A percentile compares a stretch with the other conserved stretches of the same genome.
phyloP scores from a whole-genome alignment of 2,329 filamentous ascomycete genomes.

The Rhynchosporium graminicola region DNA sequence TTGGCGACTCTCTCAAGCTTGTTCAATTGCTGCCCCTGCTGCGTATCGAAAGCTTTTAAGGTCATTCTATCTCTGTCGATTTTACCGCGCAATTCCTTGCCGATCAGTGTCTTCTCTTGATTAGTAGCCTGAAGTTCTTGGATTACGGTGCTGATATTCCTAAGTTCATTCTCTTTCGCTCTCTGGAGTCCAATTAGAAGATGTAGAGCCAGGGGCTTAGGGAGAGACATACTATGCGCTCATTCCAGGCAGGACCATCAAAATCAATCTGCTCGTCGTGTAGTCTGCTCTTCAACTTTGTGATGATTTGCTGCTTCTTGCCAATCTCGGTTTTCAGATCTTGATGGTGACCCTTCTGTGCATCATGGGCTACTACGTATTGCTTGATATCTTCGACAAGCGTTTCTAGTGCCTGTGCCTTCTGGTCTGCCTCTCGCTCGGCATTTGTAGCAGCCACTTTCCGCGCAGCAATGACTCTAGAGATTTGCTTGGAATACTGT shows the following conservation, averaged over 20 bases:
- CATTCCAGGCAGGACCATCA: slow-evolving; percentile 69
- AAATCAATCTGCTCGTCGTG: slow-evolving; percentile 66
- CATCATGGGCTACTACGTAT: slow-evolving; percentile 48
- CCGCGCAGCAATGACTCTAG: slow-evolving; percentile 56
- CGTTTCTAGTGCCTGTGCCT: slow-evolving; percentile 47
- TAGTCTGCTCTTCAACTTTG: slow-evolving; percentile 61
- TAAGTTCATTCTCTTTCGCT: slow-evolving; percentile 57
- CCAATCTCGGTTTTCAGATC: slow-evolving; percentile 52
- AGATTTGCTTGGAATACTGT: slow-evolving; percentile 61
- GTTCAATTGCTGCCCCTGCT: slow-evolving; percentile 70
- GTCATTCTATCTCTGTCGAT: slow-evolving; percentile 48
- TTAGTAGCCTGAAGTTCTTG: slow-evolving; percentile 38
- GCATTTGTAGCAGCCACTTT: slow-evolving; percentile 54
- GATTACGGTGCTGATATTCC: slow-evolving; percentile 50
- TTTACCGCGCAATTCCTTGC: slow-evolving; percentile 45
- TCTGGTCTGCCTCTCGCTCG: slow-evolving; percentile 53
- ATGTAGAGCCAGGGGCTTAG: not conserved
- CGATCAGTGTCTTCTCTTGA: slow-evolving; percentile 42
- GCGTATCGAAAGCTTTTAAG: slow-evolving; percentile 65
- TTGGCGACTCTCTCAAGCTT: slow-evolving; percentile 61
- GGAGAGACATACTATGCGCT: slow-evolving; percentile 61
- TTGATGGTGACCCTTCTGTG: slow-evolving; percentile 52
- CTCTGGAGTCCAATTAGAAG: slow-evolving; percentile 44
- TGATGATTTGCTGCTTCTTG: slow-evolving; percentile 58
- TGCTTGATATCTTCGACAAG: slow-evolving; percentile 43